Evolutionary conservation across 768 basidiomycete genomes (phyloP).

Genomic region (Trametes cingulata): DNA sequence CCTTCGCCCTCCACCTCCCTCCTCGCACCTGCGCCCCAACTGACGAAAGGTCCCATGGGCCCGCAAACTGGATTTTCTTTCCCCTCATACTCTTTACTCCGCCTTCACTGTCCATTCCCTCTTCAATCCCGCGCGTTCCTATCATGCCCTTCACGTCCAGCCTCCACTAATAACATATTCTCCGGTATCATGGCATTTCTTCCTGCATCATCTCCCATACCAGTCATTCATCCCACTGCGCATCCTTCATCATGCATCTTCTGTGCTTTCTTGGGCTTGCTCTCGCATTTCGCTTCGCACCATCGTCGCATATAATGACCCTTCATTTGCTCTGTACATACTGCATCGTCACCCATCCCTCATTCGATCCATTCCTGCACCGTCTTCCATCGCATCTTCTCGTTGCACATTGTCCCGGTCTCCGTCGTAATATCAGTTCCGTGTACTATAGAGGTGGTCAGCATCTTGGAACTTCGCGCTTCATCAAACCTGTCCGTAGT

Average conservation of each 20-base stretch:
- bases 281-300: conserved; percentile 17
- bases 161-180: conserved; percentile 15
- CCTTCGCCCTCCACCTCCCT: too few relatives aligned
- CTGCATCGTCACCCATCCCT: background rate
- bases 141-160: conserved; percentile 1
- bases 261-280: conserved; percentile 6
- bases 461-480: conserved; percentile 2
- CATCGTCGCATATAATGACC: conserved; percentile 17
- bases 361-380: background rate
- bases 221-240: too few relatives aligned
- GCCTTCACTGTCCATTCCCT: background rate
- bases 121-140: background rate
- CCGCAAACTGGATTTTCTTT: background rate
- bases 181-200: conserved; percentile 13
- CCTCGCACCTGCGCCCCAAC: background rate
- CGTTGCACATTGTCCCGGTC: background rate
- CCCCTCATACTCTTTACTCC: background rate
- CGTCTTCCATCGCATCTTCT: background rate
- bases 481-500: background rate
- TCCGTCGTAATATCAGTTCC: conserved; percentile 2
- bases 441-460: conserved; percentile 8
- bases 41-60: background rate
- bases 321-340: conserved; percentile 16
- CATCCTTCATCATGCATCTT: background rate
- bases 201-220: background rate